These are phyloP conservation scores for Galium porrigens DNA, from an alignment of 305 asterid genomes.

Conservation along the genomic window DNA sequence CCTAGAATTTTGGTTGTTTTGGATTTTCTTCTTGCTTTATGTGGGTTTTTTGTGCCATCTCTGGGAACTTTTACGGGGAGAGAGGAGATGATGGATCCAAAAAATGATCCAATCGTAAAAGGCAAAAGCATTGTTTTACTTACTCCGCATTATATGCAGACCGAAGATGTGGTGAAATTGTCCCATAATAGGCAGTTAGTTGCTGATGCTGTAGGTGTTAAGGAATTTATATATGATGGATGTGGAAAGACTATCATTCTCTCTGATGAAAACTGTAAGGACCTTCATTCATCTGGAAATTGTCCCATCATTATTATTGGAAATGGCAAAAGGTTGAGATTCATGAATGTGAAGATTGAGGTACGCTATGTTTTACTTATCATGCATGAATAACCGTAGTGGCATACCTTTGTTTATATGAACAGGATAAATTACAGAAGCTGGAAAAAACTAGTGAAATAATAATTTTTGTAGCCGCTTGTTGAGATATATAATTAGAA, in stretches of 20 bases:
- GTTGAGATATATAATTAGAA: not conserved
- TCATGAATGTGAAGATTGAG: conserved; percentile 81
- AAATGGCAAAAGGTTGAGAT: conserved; percentile 77
- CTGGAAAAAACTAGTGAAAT: not conserved
- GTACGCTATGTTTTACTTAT: conserved; percentile 28
- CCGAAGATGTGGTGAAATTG: conserved; percentile 56
- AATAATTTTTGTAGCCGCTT: not conserved
- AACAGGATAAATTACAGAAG: not conserved
- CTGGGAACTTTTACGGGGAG: conserved; percentile 85
- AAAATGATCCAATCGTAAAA: conserved; percentile 70
- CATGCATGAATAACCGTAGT: not conserved
- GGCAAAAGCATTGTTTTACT: conserved; percentile 54
- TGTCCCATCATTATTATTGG: conserved; percentile 75
- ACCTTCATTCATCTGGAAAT: conserved; percentile 30
- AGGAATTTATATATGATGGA: conserved; percentile 78
- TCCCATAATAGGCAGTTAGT: conserved; percentile 70
- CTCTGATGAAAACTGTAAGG: conserved; percentile 44
- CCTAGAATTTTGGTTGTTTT: conserved; percentile 92
- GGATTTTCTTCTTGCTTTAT: conserved; percentile 77
- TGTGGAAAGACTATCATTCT: conserved; percentile 78
- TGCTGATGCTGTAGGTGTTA: conserved; percentile 71
- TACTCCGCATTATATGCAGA: conserved; percentile 46
- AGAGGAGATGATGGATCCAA: conserved; percentile 86
- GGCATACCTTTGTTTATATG: not conserved
- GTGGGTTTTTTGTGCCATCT: conserved; percentile 90